Evolutionary conservation across 208 protist species (phyloP).

Genomic region (Crithidia fasciculata): DNA sequence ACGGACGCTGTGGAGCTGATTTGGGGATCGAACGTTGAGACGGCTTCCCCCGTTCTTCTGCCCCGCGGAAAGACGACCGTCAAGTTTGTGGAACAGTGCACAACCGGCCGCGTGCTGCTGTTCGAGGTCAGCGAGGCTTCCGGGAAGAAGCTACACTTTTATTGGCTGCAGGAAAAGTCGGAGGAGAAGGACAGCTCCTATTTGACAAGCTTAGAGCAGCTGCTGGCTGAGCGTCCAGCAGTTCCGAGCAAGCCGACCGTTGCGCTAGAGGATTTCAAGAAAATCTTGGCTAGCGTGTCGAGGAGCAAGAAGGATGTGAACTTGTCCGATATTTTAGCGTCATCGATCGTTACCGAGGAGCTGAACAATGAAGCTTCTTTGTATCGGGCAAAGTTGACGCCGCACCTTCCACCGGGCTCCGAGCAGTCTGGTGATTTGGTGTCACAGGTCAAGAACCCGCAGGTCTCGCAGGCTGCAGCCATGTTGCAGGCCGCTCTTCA

Average conservation of each 20-base stretch:
- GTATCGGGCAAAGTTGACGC: constrained; percentile 54
- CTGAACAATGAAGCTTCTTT: constrained; percentile 61
- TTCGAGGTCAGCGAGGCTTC: constrained; percentile 49
- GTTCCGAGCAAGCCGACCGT: constrained; percentile 24
- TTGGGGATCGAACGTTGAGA: constrained; percentile 42
- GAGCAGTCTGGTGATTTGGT: constrained; percentile 49
- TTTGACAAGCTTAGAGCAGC: constrained; percentile 47
- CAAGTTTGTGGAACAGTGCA: constrained; percentile 70
- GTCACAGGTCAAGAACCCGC: constrained; percentile 70
- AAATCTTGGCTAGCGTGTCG: constrained; percentile 59
- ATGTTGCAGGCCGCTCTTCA: constrained; percentile 49
- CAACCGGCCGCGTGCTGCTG: constrained; percentile 72
- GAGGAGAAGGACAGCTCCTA: constrained; percentile 65
- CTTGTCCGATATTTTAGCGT: constrained; percentile 56
- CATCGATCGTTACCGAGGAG: constrained; percentile 52
- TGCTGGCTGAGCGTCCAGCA: constrained; percentile 31
- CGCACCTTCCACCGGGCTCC: constrained; percentile 44
- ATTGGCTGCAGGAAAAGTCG: constrained; percentile 88
- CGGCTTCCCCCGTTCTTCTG: constrained; percentile 16
- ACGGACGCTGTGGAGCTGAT: constrained; percentile 47
- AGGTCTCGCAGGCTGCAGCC: constrained; percentile 50
- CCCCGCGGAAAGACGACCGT: constrained; percentile 37
- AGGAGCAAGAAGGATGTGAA: constrained; percentile 27
- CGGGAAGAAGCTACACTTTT: constrained; percentile 58
- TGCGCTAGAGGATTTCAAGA: constrained; percentile 60